Evolutionary conservation across 208 protist species (phyloP), one percentile per base, ranked within the genome.

Genomic region (Lotmaria passim): DNA sequence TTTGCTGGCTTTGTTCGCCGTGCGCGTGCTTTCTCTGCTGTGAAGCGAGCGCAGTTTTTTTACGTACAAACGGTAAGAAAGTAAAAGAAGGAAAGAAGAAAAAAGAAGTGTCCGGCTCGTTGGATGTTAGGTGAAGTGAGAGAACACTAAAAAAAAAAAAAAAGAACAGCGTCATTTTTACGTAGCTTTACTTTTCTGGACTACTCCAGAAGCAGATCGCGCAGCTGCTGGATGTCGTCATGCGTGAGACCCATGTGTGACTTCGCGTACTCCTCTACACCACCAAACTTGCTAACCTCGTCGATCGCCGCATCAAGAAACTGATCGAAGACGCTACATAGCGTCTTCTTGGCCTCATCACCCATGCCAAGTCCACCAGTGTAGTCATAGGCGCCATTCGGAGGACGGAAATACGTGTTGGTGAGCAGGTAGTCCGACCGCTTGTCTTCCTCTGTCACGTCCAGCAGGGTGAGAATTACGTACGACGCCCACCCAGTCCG

Each of bases 391-490:
- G 71, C 71, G 39, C 66, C 59, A 2, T 30, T 26, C 33, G 77
- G 64, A 19, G 57, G 23, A 28, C 60, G 39, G 60, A 70, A 77
- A 60, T 73, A 78, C 30, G 41, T 52, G 65, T 80, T 84, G 7
- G 69, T 84, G 5, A 82, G 47, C 19, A 79, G 59, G 57, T 80
- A 86, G 48, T 86, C 81, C 23, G 51, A 33, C 2, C 74, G 50
- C 26, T 74, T 75, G 28, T 61, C 62, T 39, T 82, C 47, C 19
- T 79, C 56, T 3, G 12, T 51, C 21, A 86, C 67, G 14, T 69
- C 73, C 15, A 82, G 64, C 15, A 86, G 67, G 15, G 55, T 58
- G 11, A 83, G 59, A 11, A 86, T 39, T 17, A 83, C 44, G 31
- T 68, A 68, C 21, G 46, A 69, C 33, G 61, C 47, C 51, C 77